Evolutionary conservation across 1,139 yeast species (phyloP), one percentile per base, ranked within the genome.

Genomic region (Suhomyces bolitotheri): DNA sequence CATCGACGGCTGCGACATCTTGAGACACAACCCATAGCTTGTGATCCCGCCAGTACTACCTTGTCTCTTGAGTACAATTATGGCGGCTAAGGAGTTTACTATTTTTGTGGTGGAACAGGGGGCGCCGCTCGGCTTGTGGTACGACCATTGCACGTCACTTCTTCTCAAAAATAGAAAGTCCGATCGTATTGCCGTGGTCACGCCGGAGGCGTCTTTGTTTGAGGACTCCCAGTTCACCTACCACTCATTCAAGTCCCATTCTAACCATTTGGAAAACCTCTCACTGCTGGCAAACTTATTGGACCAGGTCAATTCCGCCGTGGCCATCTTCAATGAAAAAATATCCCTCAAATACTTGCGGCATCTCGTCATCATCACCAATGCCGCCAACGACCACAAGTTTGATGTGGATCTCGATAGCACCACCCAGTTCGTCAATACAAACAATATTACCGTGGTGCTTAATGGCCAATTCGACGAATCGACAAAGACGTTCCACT

Each of bases 121-220:
- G 76, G 16, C 62, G 45, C 64, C 34, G 4, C 25, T 29, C 2
- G 34, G 29, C 15, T 49, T 71, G 40, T 54, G 58, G 22, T 74
- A 71, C 43, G 72, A 73, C 40, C 55, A 64, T 23, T 56, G 77
- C 15, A 51, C 70, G 4, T 56, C 63, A 22, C 73, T 78, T 41
- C 64, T 71, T 27, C 40, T 73, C 38, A 62, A 69, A 34, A 81
- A 69, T 5, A 64, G 86, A 29, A 80, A 79, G 49, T 72, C 80
- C 4, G 88, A 82, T 47, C 60, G 62, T 26, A 65, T 79, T 2
- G 74, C 79, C 0, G 54, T 79, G 3, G 58, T 76, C 2, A 59
- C 13, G 24, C 52, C 51, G 1, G 44, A 40, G 22, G 53, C 47
- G 0, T 56, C 50, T 11, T 35, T 45, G 21, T 59, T 54, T 34